Conservation (phyloP, 306 rosid species). For the Herpetospermum pedunculosum region DNA sequence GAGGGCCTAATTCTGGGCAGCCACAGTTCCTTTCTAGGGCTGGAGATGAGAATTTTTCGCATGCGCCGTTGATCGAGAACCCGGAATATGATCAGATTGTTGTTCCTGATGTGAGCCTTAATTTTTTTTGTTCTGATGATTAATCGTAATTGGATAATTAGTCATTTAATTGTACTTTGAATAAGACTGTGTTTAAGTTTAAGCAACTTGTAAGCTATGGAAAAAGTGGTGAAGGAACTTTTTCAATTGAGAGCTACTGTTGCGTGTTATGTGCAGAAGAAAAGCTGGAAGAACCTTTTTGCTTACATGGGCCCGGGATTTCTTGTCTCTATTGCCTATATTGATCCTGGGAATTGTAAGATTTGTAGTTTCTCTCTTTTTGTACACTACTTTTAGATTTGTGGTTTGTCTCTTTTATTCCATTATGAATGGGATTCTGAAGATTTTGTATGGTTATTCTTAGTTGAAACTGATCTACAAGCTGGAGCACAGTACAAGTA, state of each 20-base stretch:
- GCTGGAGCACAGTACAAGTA: conserved; percentile 83
- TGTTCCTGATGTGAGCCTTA: conserved; percentile 88
- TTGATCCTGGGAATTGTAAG: conserved; percentile 99
- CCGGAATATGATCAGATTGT: conserved; percentile 50
- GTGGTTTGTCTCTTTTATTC: neutral
- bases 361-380: conserved; percentile 11
- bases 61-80: conserved; percentile 65
- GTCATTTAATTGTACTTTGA: neutral
- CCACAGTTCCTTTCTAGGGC: conserved; percentile 78
- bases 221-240: conserved; percentile 2
- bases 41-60: conserved; percentile 48
- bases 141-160: neutral
- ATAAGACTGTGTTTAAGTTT: neutral
- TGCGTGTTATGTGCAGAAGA: conserved; percentile 42
- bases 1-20: conserved; percentile 39
- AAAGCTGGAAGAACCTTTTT: conserved; percentile 89
- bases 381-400: conserved; percentile 5
- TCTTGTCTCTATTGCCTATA: conserved; percentile 96
- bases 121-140: neutral
- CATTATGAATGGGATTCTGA: neutral
- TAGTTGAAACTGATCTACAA: conserved; percentile 96
- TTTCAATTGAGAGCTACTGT: conserved; percentile 11
- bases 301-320: conserved; percentile 97
- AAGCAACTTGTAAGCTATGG: neutral
- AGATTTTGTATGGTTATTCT: conserved; percentile 16